phyloP scores from a whole-genome alignment of 2,329 filamentous ascomycete genomes.

The Fusarium burgessii region DNA sequence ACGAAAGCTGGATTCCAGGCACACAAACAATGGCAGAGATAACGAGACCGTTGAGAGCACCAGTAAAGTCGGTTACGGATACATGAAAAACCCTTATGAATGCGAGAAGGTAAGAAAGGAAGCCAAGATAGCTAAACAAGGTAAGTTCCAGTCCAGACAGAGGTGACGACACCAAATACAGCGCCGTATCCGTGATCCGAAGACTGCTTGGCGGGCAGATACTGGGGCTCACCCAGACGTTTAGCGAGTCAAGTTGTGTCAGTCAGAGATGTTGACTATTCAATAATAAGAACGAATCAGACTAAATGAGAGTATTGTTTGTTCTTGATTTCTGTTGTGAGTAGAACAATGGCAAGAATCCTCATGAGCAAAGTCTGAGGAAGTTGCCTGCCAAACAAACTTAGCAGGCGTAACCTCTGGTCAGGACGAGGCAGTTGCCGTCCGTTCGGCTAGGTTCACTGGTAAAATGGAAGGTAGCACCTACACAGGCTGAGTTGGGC shows the following conservation, averaged over 20 bases:
- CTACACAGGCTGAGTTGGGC: slow-evolving; percentile 12
- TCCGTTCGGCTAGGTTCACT: slow-evolving; percentile 9
- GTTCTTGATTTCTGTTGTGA: background rate
- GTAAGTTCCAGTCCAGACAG: slow-evolving; percentile 21
- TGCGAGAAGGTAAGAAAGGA: slow-evolving; percentile 13
- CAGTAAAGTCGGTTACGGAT: background rate
- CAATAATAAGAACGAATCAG: background rate
- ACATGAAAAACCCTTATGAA: slow-evolving; percentile 18
- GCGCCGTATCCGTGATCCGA: slow-evolving; percentile 9
- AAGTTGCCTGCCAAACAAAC: background rate
- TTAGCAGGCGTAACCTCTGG: background rate
- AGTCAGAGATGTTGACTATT: background rate
- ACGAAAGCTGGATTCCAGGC: background rate
- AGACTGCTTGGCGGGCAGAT: slow-evolving; percentile 20
- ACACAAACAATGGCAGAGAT: slow-evolving; percentile 2
- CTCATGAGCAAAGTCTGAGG: background rate
- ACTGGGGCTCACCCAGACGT: background rate
- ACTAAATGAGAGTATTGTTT: background rate
- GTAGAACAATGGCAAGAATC: background rate
- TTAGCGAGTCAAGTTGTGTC: background rate
- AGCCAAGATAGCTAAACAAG: slow-evolving; percentile 32
- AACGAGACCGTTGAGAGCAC: slow-evolving; percentile 23
- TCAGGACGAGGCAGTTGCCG: background rate
- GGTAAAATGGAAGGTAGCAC: slow-evolving; percentile 20
- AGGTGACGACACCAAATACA: slow-evolving; percentile 27